Percentiles rank a stretch among this genome's conserved stretches.
These are phyloP conservation scores for Pulveroboletus frians DNA, from an alignment of 768 basidiomycete genomes.

Conservation along the genomic window DNA sequence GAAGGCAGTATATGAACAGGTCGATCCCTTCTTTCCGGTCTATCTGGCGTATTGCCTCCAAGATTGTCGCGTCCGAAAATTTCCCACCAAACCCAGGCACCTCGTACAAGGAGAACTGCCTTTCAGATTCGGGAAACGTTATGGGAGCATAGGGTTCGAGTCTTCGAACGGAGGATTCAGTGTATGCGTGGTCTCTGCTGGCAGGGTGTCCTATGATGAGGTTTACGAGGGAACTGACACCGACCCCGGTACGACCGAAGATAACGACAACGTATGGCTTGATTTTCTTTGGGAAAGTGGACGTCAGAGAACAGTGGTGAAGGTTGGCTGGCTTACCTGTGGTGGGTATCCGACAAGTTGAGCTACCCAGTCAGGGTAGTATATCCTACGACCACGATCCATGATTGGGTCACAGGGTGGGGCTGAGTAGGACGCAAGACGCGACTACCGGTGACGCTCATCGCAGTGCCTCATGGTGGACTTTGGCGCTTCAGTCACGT, in stretches of 20 bases:
- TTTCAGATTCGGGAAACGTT: background rate
- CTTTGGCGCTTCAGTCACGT: too few relatives aligned
- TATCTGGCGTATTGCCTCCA: constrained; percentile 14
- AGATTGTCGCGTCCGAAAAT: constrained; percentile 1
- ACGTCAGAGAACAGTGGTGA: background rate
- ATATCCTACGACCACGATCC: background rate
- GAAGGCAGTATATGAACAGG: constrained; percentile 24
- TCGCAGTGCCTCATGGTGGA: too few relatives aligned
- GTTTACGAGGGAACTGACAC: constrained; percentile 27
- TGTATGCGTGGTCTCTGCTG: constrained; percentile 14
- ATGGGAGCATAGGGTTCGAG: background rate
- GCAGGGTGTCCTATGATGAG: constrained; percentile 20
- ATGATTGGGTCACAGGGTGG: background rate
- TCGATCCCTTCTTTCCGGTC: constrained; percentile 16
- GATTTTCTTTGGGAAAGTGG: background rate
- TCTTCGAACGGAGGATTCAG: background rate
- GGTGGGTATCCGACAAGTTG: background rate
- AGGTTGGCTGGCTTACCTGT: background rate
- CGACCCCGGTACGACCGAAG: constrained; percentile 27
- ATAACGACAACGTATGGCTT: constrained; percentile 23
- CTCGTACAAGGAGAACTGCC: constrained; percentile 17
- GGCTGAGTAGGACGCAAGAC: background rate
- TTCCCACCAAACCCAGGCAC: constrained; percentile 16
- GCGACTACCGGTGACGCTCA: background rate
- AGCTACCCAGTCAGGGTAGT: background rate